A percentile compares a stretch with the other conserved stretches of the same genome.
These are phyloP conservation scores for Aspergillus luchuensis DNA, from an alignment of 2,329 filamentous ascomycete genomes.

Conservation along the genomic window DNA sequence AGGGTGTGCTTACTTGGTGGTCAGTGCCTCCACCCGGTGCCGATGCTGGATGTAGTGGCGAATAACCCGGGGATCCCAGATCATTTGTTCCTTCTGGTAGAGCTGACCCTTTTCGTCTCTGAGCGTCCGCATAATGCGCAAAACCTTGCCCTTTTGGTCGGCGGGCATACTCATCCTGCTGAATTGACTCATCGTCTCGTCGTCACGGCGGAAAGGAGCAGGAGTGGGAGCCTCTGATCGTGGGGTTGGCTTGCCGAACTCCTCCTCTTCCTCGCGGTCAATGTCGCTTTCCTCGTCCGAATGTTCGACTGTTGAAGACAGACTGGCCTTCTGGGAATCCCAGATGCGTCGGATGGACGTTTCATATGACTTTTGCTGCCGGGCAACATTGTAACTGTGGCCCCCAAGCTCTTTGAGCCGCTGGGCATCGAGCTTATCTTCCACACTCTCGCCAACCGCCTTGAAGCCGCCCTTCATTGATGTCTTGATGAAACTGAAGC, in stretches of 20 bases:
- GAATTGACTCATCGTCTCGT: constrained; percentile 80
- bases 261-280: constrained; percentile 53
- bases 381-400: constrained; percentile 95
- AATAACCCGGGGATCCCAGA: constrained; percentile 84
- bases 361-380: constrained; percentile 89
- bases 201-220: constrained; percentile 56
- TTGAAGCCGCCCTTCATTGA: constrained; percentile 99
- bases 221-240: constrained; percentile 68
- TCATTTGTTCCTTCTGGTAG: constrained; percentile 59
- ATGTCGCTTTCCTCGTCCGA: constrained; percentile 73
- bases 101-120: constrained; percentile 66
- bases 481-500: constrained; percentile 95
- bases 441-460: constrained; percentile 82
- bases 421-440: constrained; percentile 83
- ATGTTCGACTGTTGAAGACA: constrained; percentile 72
- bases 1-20: constrained; percentile 65
- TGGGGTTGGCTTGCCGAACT: constrained; percentile 59
- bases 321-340: constrained; percentile 78
- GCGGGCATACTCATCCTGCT: constrained; percentile 66
- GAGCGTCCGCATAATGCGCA: constrained; percentile 73
- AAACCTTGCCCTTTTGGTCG: constrained; percentile 67
- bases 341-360: constrained; percentile 90
- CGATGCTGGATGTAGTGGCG: constrained; percentile 82
- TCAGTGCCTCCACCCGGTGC: constrained; percentile 68
- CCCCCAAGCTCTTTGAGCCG: constrained; percentile 69